Base-by-base conservation (phyloP, 2,329 filamentous ascomycete species). In the Cladophialophora carrionii region DNA sequence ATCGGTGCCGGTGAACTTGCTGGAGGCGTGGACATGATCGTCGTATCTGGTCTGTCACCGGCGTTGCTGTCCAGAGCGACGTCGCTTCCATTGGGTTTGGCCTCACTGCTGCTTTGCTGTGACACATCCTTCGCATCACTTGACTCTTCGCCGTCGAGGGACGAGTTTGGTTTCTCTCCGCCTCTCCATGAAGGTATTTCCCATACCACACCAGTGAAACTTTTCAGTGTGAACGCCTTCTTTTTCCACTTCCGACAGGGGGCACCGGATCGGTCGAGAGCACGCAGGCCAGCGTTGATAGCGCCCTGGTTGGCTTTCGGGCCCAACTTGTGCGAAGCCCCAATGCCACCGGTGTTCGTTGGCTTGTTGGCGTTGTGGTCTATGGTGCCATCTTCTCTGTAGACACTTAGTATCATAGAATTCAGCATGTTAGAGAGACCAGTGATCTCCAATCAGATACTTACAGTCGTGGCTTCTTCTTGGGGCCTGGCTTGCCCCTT, bases 291-390 rank as follows among this genome's bases (percentile, higher is more conserved):
- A 61, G 95, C 95, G 76, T 99, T 99, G 83, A 99, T 99, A 65
- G 94, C 94, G 69, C 95, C 95, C 73, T 94, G 91, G 77, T 97
- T 98, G 58, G 94, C 94, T 78, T 97, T 98, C 71, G 95, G 95
- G 3, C 94, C 94, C 29, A 98, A 88, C 77, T 96, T 96, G 79
- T 94, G 91, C 53, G 74, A 53, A 32, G 72, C 57, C 31, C 83
- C 80, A 66, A 77, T 77, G 71, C 78, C 77, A 67, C 80, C 79
- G 73, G 81, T 81, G 71, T 85, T 83, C 71, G 89, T 87, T 43
- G 57, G 66, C 75, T 73, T 66, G 73, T 67, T 63, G 71, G 65
- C 68, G 57, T 73, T 74, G 63, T 76, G 74, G 62, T 84, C 82
- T 64, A 78, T 77, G 32, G 76, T 76, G 62, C 81, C 82, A 68